These are phyloP conservation scores for Termitomyces sp. DNA, from an alignment of 768 basidiomycete genomes.

Conservation along the genomic window DNA sequence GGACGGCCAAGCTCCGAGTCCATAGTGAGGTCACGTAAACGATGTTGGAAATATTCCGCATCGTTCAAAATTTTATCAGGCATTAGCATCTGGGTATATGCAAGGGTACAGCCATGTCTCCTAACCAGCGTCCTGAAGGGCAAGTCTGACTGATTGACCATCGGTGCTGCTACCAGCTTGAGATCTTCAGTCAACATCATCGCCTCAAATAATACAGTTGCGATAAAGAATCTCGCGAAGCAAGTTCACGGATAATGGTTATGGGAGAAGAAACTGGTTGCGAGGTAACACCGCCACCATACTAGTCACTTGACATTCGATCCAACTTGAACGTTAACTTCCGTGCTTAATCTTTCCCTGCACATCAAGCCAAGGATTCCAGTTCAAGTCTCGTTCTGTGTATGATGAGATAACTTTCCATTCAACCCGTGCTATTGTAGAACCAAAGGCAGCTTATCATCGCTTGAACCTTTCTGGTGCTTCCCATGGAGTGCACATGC, in stretches of 20 bases:
- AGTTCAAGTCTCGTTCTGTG: too few species aligned
- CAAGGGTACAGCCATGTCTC: conserved; percentile 58
- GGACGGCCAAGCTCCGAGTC: conserved; percentile 31
- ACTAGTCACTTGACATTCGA: neutral
- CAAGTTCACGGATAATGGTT: neutral
- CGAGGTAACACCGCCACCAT: neutral
- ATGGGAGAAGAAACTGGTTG: neutral
- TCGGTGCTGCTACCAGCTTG: conserved; percentile 58
- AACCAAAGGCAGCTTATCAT: neutral
- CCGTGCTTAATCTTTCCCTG: neutral
- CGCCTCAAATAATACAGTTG: neutral
- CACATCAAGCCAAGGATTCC: neutral
- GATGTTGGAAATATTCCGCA: conserved; percentile 57
- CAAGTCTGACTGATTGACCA: conserved; percentile 78
- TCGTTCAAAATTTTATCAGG: conserved; percentile 60
- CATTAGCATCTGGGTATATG: conserved; percentile 77
- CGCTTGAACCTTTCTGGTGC: neutral
- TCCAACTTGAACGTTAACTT: neutral
- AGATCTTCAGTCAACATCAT: conserved; percentile 21
- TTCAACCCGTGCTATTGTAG: neutral
- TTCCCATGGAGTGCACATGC: conserved; percentile 8
- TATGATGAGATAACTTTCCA: too few species aligned
- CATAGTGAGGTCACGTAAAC: conserved; percentile 49
- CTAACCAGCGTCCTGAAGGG: conserved; percentile 64
- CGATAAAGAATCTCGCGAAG: neutral